Percentiles rank a stretch among this genome's conserved stretches.
phyloP scores from a whole-genome alignment of 805 yeast genomes.

The Ogataea trehalophila region DNA sequence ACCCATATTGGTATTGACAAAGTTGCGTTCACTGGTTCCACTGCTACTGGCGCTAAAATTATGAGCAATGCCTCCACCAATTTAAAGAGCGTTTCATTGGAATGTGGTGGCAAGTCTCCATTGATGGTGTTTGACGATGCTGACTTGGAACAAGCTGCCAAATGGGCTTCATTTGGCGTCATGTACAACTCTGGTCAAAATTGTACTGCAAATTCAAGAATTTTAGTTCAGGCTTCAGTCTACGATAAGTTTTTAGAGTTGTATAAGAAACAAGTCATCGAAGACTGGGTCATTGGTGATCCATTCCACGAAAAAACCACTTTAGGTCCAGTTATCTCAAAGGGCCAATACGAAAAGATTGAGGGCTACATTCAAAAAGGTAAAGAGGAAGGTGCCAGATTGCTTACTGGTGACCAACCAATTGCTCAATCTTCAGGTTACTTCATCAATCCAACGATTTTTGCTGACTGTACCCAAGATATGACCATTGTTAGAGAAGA shows the following conservation, averaged over 20 bases:
- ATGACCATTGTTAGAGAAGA: conserved; percentile 73
- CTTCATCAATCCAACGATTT: conserved; percentile 72
- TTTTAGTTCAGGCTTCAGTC: conserved; percentile 51
- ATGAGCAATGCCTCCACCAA: conserved; percentile 58
- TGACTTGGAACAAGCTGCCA: conserved; percentile 57
- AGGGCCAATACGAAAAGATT: conserved; percentile 52
- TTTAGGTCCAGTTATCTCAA: conserved; percentile 60
- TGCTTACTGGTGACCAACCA: conserved; percentile 38
- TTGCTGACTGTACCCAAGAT: conserved; percentile 60
- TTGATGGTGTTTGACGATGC: conserved; percentile 59
- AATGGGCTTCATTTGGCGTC: conserved; percentile 64
- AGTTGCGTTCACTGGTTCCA: conserved; percentile 63
- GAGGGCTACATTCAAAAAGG: conserved; percentile 40
- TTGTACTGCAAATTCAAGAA: conserved; percentile 63
- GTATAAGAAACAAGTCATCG: conserved; percentile 41
- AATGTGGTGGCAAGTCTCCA: conserved; percentile 74
- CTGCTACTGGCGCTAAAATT: conserved; percentile 60
- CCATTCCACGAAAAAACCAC: conserved; percentile 44
- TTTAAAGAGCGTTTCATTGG: conserved; percentile 60
- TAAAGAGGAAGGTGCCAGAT: conserved; percentile 43
- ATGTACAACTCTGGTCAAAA: conserved; percentile 64
- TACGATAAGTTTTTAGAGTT: conserved; percentile 47
- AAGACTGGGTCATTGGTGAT: conserved; percentile 51
- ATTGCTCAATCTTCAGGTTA: conserved; percentile 49
- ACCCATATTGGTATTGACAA: conserved; percentile 53